These are phyloP conservation scores for Aspergillus wentii DNA, from an alignment of 495 filamentous ascomycete species.

Conservation along the genomic window DNA sequence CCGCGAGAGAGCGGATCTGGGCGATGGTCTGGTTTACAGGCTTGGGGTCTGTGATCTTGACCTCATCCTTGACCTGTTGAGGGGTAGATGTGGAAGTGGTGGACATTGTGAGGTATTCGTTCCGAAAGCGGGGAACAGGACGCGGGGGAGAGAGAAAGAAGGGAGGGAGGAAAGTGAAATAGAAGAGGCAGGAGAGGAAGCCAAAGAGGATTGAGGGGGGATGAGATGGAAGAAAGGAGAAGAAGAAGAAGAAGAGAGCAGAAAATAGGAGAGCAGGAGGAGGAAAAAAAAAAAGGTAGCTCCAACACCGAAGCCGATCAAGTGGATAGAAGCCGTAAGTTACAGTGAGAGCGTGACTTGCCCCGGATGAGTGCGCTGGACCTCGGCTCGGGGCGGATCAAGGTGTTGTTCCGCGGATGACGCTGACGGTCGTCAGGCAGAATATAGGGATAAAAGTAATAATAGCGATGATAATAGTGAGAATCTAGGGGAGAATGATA, in stretches of 20 bases:
- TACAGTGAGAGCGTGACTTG: slow-evolving; percentile 6
- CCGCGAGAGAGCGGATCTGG: slow-evolving; percentile 72
- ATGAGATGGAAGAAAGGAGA: slow-evolving; percentile 1
- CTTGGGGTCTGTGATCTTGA: slow-evolving; percentile 29
- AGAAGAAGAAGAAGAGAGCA: slow-evolving; percentile 3
- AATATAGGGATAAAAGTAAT: neutral
- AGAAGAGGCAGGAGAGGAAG: neutral
- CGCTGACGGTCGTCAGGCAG: no score
- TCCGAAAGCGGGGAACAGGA: slow-evolving; percentile 4
- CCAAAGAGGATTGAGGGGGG: neutral
- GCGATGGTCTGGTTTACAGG: slow-evolving; percentile 39
- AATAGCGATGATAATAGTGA: no score
- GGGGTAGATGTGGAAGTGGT: slow-evolving; percentile 24
- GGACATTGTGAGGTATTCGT: slow-evolving; percentile 26
- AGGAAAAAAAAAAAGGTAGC: slow-evolving; percentile 1
- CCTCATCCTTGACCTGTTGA: slow-evolving; percentile 28
- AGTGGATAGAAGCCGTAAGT: no score
- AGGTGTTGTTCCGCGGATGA: slow-evolving; percentile 2
- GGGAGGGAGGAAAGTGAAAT: neutral
- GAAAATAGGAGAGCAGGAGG: slow-evolving; percentile 4
- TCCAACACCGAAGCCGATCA: neutral
- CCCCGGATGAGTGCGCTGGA: slow-evolving; percentile 14
- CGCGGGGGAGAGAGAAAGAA: slow-evolving; percentile 1
- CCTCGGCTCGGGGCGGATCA: slow-evolving; percentile 32
- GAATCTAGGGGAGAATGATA: no score